Conservation (phyloP, 1,284 basidiomycete genomes). For the Microbotryomycetes sp. region DNA sequence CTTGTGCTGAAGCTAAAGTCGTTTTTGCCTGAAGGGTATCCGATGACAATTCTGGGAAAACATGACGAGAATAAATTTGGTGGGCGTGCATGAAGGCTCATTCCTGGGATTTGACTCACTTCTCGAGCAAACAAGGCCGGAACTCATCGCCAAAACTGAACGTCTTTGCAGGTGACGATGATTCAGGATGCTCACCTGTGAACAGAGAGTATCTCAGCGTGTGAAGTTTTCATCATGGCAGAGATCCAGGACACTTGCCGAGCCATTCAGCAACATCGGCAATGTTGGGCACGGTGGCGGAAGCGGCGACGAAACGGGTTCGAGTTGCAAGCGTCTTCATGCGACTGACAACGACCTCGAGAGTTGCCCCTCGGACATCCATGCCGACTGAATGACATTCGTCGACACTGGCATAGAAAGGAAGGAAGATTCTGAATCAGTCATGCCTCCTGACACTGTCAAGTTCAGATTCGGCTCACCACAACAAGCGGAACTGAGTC, state of each 20-base stretch:
- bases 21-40: conserved; percentile 48
- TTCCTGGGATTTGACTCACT: conserved; percentile 65
- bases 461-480: conserved; percentile 9
- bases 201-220: no score
- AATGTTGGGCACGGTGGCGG: conserved; percentile 91
- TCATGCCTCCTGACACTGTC: not conserved
- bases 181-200: not conserved
- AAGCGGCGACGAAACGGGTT: conserved; percentile 59
- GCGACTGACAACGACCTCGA: conserved; percentile 89
- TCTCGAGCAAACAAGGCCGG: conserved; percentile 72
- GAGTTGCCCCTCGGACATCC: conserved; percentile 77
- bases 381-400: conserved; percentile 84
- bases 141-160: conserved; percentile 86
- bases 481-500: conserved; percentile 52
- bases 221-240: no score
- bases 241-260: no score
- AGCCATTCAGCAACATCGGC: conserved; percentile 86
- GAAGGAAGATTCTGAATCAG: not conserved
- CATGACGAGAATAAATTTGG: not conserved
- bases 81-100: no score
- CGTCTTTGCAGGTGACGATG: conserved; percentile 53
- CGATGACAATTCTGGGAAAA: conserved; percentile 42
- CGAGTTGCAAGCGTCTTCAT: conserved; percentile 65
- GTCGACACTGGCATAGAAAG: conserved; percentile 54
- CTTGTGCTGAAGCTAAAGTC: conserved; percentile 69